These are phyloP conservation scores for Euphrasia arctica DNA, from an alignment of 305 asterid species.

Conservation along the genomic window DNA sequence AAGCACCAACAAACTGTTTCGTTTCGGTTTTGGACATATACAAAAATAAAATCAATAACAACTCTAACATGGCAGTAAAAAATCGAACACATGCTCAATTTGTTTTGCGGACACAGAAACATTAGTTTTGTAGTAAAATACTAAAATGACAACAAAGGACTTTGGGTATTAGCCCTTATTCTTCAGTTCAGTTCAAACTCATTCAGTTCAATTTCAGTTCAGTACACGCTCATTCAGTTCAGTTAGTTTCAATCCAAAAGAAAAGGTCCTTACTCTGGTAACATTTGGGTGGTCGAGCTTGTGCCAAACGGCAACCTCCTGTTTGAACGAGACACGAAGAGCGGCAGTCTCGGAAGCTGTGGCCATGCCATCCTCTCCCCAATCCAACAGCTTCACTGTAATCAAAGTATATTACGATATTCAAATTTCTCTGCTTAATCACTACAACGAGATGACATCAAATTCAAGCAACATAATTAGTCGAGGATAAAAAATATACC, in stretches of 20 bases:
- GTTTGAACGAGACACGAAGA: slow-evolving; percentile 72
- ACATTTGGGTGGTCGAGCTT: slow-evolving; percentile 90
- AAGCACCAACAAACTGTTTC: slow-evolving; percentile 79
- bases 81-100: background rate
- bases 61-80: background rate
- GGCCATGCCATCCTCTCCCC: slow-evolving; percentile 96
- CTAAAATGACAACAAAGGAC: background rate
- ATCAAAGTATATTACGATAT: background rate
- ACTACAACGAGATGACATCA: too few species aligned
- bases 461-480: background rate
- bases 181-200: too few species aligned
- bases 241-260: too few species aligned
- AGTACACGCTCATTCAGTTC: too few species aligned
- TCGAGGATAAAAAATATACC: slow-evolving; percentile 44
- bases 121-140: background rate
- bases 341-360: slow-evolving; percentile 66
- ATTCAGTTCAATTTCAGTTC: too few species aligned
- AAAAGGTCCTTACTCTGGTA: slow-evolving; percentile 75
- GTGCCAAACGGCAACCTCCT: slow-evolving; percentile 91
- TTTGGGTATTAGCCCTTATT: too few species aligned
- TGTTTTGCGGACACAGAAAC: background rate
- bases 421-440: background rate
- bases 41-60: background rate
- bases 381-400: slow-evolving; percentile 83
- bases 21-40: too few species aligned